Base-by-base conservation (phyloP, 352 stramenopile species). In the Phytophthora agathidicida region DNA sequence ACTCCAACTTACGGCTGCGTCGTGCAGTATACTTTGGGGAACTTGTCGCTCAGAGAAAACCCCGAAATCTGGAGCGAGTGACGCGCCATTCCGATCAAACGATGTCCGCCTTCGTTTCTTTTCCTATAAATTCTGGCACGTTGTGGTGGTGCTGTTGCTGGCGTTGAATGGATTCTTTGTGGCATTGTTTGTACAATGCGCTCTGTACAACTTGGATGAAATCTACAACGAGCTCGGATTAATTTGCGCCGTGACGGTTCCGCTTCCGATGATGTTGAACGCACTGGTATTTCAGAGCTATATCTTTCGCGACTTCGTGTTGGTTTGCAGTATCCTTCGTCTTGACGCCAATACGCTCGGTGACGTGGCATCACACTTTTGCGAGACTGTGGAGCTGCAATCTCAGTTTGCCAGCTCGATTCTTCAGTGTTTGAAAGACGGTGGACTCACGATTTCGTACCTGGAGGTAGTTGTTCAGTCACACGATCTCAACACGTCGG, bases 151-250 rank as follows among this genome's bases (percentile, higher is more conserved):
- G 42, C 23, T 65, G 1, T 24, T 86, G 13, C 43, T 89, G 20
- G 80, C 85, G 35, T 47, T 91, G 7, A 91, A 91, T 48, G 81
- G 67, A 0, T 77, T 91, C 44, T 88, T 83, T 65, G 28, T 71
- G 3, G 73, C 79, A 17, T 61, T 89, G 17, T 66, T 89, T 26
- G 55, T 73, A 13, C 78, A 89, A 46, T 89, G 79, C 36, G 57
- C 86, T 2, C 24, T 88, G 22, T 87, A 87, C 62, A 51, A 66
- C 16, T 30, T 71, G 48, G 44, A 71, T 10, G 62, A 67, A 3
- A 67, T 71, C 32, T 67, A 66, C 43, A 5, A 54, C 0, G 50
- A 80, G n/a, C 44, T 88, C 7, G 46, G 65, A 9, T 1, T 69
- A 1, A 31, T 75, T 9, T 7, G 57, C 14, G 37, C 57, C 0